Conservation (phyloP, 2,329 filamentous ascomycete species). For the Penicillium oxalicum region DNA sequence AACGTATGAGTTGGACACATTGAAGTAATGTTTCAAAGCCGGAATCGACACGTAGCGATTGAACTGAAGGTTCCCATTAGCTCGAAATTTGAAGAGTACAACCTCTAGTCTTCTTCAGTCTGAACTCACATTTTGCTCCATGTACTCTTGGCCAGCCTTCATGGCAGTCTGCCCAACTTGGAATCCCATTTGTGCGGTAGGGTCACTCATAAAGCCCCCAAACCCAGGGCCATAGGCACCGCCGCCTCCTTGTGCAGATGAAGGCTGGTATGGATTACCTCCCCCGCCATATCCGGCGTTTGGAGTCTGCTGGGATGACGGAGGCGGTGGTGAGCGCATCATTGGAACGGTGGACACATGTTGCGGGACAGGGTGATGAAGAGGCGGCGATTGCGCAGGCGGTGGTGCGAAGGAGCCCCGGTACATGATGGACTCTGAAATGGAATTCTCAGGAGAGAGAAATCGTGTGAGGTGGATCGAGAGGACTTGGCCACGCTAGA, state of each 20-base stretch:
- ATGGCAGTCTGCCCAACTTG: constrained; percentile 91
- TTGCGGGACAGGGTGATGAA: constrained; percentile 95
- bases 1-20: constrained; percentile 96
- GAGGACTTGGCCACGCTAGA: constrained; percentile 8
- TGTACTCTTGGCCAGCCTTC: constrained; percentile 83
- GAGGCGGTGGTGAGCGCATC: constrained; percentile 84
- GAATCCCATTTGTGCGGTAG: constrained; percentile 87
- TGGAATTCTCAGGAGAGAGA: constrained; percentile 7
- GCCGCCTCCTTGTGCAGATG: constrained; percentile 36
- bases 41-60: constrained; percentile 85
- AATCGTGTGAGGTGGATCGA: constrained; percentile 7
- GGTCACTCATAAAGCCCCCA: constrained; percentile 91
- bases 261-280: constrained; percentile 46
- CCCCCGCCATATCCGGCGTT: constrained; percentile 38
- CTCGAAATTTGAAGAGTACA: no score
- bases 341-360: constrained; percentile 98
- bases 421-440: constrained; percentile 58
- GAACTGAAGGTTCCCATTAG: constrained; percentile 44
- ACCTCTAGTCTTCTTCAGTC: no score
- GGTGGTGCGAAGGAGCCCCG: constrained; percentile 72
- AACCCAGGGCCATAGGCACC: constrained; percentile 56
- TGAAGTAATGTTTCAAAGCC: constrained; percentile 97
- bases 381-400: constrained; percentile 72
- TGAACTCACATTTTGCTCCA: constrained; percentile 80
- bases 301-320: constrained; percentile 65